Percentiles rank a stretch among this genome's conserved stretches.
Conservation (phyloP, 768 basidiomycete genomes). For the Termitomyces eurrhizus region DNA sequence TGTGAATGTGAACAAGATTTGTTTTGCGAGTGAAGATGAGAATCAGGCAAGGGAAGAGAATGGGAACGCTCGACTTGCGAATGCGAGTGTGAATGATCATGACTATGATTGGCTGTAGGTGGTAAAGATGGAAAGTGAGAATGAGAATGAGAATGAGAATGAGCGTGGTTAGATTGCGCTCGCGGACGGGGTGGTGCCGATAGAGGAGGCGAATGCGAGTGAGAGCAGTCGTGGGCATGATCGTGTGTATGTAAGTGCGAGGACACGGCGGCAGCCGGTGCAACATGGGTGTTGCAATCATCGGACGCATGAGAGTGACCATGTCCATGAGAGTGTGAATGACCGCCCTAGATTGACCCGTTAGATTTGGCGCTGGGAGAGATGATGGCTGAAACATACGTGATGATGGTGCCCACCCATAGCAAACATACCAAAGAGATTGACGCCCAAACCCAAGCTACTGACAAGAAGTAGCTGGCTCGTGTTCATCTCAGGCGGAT, state of each 20-base stretch:
- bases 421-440: constrained; percentile 97
- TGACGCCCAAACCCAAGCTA: constrained; percentile 84
- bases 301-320: constrained; percentile 30
- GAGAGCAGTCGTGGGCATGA: constrained; percentile 20
- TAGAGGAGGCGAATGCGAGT: constrained; percentile 22
- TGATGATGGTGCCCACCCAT: constrained; percentile 95
- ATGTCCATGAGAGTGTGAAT: constrained; percentile 52
- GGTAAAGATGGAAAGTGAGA: constrained; percentile 10
- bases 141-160: constrained; percentile 24
- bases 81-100: constrained; percentile 12
- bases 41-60: constrained; percentile 22
- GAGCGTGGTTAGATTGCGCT: constrained; percentile 22
- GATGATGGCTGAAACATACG: constrained; percentile 35
- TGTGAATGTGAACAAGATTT: constrained; percentile 27
- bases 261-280: constrained; percentile 22
- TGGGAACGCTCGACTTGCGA: constrained; percentile 25
- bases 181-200: constrained; percentile 1
- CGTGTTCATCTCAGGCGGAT: constrained; percentile 98
- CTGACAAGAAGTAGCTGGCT: constrained; percentile 89
- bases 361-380: background rate
- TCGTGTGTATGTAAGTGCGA: constrained; percentile 21
- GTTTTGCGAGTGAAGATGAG: constrained; percentile 21
- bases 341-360: constrained; percentile 41
- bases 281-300: constrained; percentile 15
- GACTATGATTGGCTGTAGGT: background rate